Evolutionary conservation across 2,329 filamentous ascomycete genomes (phyloP).

Genomic region (Alternaria brassicicola): DNA sequence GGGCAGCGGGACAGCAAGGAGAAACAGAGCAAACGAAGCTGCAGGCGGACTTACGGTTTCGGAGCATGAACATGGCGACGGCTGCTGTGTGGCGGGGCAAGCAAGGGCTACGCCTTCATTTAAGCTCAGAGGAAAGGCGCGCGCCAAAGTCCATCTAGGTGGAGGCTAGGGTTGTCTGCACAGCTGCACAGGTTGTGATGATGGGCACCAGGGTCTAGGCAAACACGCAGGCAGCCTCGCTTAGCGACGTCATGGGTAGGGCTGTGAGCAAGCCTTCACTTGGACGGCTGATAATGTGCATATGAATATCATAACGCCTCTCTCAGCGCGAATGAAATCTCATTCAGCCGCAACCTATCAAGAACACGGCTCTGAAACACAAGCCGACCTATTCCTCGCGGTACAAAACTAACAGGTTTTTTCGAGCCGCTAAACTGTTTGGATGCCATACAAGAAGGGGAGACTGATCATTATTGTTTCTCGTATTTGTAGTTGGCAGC

Average conservation of each 20-base stretch:
- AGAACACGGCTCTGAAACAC: neutral
- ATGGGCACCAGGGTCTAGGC: constrained; percentile 19
- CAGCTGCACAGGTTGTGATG: constrained; percentile 24
- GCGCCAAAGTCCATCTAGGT: constrained; percentile 21
- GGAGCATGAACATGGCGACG: constrained; percentile 50
- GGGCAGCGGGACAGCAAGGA: constrained; percentile 25
- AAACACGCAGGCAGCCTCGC: constrained; percentile 16
- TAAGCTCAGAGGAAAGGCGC: constrained; percentile 24
- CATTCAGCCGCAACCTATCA: neutral
- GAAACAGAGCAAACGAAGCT: constrained; percentile 16
- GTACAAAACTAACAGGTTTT: neutral
- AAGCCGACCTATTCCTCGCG: neutral
- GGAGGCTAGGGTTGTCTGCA: constrained; percentile 16
- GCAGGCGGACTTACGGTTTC: constrained; percentile 42
- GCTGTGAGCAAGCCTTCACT: neutral
- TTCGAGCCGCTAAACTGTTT: neutral
- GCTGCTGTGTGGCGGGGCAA: constrained; percentile 10
- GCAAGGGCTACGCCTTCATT: constrained; percentile 24
- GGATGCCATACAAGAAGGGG: neutral
- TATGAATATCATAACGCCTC: neutral
- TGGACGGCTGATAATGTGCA: neutral
- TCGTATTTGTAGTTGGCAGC: neutral
- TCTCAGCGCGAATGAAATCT: neutral
- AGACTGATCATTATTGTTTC: neutral
- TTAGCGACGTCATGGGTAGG: constrained; percentile 11